Evolutionary conservation across 73 alveolate genomes (phyloP).

Genomic region (Symbiodinium pilosum): DNA sequence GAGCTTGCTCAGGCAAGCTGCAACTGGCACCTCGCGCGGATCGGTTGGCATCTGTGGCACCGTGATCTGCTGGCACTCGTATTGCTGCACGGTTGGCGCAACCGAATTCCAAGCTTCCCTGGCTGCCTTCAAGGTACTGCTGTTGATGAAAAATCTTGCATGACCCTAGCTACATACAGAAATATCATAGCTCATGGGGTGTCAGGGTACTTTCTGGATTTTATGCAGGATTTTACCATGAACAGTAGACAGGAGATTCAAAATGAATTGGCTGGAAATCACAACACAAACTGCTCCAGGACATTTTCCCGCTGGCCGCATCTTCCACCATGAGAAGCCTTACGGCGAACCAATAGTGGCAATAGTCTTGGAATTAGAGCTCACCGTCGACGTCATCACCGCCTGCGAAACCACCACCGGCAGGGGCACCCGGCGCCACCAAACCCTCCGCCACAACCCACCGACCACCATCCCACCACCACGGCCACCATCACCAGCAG

Average conservation of each 20-base stretch:
- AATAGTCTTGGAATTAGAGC: not conserved
- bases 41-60: not conserved
- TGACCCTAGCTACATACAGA: not conserved
- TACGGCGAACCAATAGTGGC: not conserved
- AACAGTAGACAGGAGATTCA: no score
- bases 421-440: not conserved
- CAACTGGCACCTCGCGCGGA: slow-evolving; percentile 2
- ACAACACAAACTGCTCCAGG: no score
- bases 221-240: no score
- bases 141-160: not conserved
- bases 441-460: no score
- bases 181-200: no score
- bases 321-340: no score
- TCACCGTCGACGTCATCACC: not conserved
- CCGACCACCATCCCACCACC: no score
- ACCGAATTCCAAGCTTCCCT: slow-evolving; percentile 40
- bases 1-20: not conserved
- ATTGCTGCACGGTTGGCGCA: not conserved
- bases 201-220: no score
- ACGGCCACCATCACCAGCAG: no score
- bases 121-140: no score
- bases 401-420: not conserved
- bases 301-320: no score
- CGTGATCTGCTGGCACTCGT: slow-evolving; percentile 7
- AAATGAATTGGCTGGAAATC: no score